Conservation (phyloP, 1,139 yeast genomes). For the Yamadazyma triangularis region DNA sequence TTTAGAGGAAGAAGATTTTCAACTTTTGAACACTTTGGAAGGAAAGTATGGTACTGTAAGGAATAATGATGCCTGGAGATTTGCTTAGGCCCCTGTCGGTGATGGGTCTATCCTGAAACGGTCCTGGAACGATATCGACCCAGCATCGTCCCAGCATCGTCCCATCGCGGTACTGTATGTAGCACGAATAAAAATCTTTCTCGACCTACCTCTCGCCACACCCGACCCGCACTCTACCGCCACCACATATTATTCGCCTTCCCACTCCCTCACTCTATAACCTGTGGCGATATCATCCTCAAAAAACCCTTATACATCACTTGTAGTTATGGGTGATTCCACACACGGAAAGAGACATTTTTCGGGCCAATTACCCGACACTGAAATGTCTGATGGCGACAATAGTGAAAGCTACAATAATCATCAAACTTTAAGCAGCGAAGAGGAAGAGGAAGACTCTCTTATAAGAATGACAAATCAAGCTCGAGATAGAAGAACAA, state of each 20-base stretch:
- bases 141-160: conserved; percentile 5
- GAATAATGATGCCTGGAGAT: conserved; percentile 11
- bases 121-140: conserved; percentile 53
- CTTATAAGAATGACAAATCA: conserved; percentile 54
- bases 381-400: conserved; percentile 80
- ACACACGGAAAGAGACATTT: too few relatives aligned
- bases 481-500: conserved; percentile 19
- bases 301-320: too few relatives aligned
- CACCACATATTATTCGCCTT: too few relatives aligned
- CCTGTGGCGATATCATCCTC: too few relatives aligned
- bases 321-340: too few relatives aligned
- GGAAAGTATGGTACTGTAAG: conserved; percentile 35
- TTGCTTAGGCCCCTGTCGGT: conserved; percentile 22
- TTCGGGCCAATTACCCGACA: too few relatives aligned
- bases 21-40: conserved; percentile 36
- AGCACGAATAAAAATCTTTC: too few relatives aligned
- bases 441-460: conserved; percentile 58
- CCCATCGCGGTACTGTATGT: conserved; percentile 35
- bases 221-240: too few relatives aligned
- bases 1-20: conserved; percentile 52
- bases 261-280: too few relatives aligned
- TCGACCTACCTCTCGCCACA: too few relatives aligned
- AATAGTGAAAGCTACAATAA: conserved; percentile 61
- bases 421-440: conserved; percentile 69
- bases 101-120: conserved; percentile 60